phyloP scores from a whole-genome alignment of 805 yeast species.

The Debaryomyces castellii region DNA sequence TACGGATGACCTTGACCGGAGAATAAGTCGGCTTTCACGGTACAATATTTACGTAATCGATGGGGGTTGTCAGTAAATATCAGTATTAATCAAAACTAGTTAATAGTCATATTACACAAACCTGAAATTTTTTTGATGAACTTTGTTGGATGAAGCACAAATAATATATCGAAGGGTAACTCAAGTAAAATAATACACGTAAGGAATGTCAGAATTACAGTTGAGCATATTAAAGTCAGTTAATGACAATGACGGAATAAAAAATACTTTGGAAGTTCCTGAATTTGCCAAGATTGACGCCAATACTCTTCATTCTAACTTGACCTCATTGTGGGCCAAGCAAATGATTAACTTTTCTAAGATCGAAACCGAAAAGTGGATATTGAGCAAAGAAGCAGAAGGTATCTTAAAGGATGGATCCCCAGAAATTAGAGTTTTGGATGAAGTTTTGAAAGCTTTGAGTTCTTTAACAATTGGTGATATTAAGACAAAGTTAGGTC shows the following conservation, averaged over 20 bases:
- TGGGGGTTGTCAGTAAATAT: neutral
- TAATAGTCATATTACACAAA: constrained; percentile 1
- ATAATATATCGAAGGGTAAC: neutral
- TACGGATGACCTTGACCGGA: no score
- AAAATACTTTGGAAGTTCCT: constrained; percentile 58
- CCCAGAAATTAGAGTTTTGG: constrained; percentile 80
- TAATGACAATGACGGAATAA: constrained; percentile 55
- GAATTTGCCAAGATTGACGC: constrained; percentile 66
- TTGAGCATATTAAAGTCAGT: constrained; percentile 62
- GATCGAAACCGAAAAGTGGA: constrained; percentile 74
- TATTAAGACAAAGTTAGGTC: constrained; percentile 68
- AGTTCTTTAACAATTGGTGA: constrained; percentile 84
- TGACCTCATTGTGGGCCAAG: constrained; percentile 82
- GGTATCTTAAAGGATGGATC: constrained; percentile 81
- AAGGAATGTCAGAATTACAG: constrained; percentile 66
- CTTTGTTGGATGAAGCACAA: neutral
- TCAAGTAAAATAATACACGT: constrained; percentile 1
- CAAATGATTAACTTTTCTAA: constrained; percentile 73
- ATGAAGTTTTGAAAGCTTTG: constrained; percentile 68
- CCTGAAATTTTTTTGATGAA: neutral
- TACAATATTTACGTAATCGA: neutral
- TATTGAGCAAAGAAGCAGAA: constrained; percentile 76
- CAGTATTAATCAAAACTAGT: neutral
- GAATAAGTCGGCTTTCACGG: no score
- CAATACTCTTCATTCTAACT: constrained; percentile 71